A percentile compares a stretch with the other conserved stretches of the same genome.
These are phyloP conservation scores for Scutellaria barbata DNA, from an alignment of 257 asterid genomes.

Conservation along the genomic window DNA sequence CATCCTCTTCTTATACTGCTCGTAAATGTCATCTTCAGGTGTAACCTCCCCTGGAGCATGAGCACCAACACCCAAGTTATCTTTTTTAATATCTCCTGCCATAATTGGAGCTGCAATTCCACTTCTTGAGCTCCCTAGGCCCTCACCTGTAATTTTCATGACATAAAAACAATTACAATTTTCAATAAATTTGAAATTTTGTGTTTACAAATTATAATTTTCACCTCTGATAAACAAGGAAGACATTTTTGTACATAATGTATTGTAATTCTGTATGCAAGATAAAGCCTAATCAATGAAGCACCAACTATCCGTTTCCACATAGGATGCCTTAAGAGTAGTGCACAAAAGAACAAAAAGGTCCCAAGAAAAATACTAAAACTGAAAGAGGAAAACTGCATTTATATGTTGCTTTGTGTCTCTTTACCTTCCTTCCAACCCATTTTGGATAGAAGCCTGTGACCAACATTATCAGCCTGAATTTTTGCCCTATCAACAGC, in stretches of 20 bases:
- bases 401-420: neutral
- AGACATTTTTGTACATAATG: neutral
- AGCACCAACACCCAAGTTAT: conserved; percentile 94
- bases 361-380: conserved; percentile 6
- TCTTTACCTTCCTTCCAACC: conserved; percentile 96
- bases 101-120: conserved; percentile 89
- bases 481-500: conserved; percentile 70
- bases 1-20: conserved; percentile 96
- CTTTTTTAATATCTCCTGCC: conserved; percentile 81
- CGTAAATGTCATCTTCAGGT: conserved; percentile 88
- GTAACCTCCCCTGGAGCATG: conserved; percentile 88
- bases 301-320: neutral
- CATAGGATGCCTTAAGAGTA: neutral
- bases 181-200: no score
- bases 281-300: neutral
- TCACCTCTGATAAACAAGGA: neutral
- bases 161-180: no score
- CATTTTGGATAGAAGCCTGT: conserved; percentile 87
- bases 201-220: no score
- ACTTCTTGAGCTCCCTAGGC: conserved; percentile 84
- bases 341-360: neutral
- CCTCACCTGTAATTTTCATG: conserved; percentile 67
- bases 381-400: conserved; percentile 13
- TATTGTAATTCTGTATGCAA: conserved; percentile 2
- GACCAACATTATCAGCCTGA: conserved; percentile 98